phyloP scores from a whole-genome alignment of 345 rosid genomes.

The Linum usitatissimum region DNA sequence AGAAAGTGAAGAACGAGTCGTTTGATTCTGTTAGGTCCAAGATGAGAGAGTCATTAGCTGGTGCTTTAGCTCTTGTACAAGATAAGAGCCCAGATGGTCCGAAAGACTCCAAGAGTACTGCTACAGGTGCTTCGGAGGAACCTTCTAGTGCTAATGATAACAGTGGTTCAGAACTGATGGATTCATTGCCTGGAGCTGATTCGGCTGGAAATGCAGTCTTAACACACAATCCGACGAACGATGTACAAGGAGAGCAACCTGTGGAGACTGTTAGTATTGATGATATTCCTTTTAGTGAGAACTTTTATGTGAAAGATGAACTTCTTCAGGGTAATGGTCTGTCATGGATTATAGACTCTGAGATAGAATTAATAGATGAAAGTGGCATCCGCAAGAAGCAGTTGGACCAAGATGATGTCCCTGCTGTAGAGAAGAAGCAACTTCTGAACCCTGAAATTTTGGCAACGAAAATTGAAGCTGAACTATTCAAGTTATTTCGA shows the following conservation, averaged over 20 bases:
- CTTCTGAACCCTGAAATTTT: slow-evolving; percentile 35
- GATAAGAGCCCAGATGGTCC: slow-evolving; percentile 25
- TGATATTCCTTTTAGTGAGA: slow-evolving; percentile 56
- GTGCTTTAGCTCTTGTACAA: slow-evolving; percentile 69
- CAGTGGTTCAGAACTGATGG: slow-evolving; percentile 17
- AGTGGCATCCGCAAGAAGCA: slow-evolving; percentile 20
- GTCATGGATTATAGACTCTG: slow-evolving; percentile 70
- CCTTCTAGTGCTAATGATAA: slow-evolving; percentile 14
- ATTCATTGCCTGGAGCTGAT: slow-evolving; percentile 15
- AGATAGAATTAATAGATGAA: slow-evolving; percentile 24
- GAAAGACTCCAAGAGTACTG: slow-evolving; percentile 31
- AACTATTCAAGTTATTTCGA: slow-evolving; percentile 68
- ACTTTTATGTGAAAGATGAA: slow-evolving; percentile 71
- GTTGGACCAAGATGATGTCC: slow-evolving; percentile 13
- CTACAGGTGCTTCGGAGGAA: slow-evolving; percentile 14
- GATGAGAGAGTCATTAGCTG: slow-evolving; percentile 68
- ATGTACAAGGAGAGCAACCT: slow-evolving; percentile 32
- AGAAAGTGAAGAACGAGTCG: slow-evolving; percentile 34
- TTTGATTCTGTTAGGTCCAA: slow-evolving; percentile 64
- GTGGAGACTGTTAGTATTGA: slow-evolving; percentile 37
- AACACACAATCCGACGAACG: slow-evolving; percentile 16
- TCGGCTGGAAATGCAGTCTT: slow-evolving; percentile 12
- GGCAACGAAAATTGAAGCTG: slow-evolving; percentile 60
- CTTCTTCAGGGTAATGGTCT: slow-evolving; percentile 92
- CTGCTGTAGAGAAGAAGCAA: slow-evolving; percentile 13